Conservation (phyloP, 352 stramenopile genomes). For the Aphanomyces stellatus region DNA sequence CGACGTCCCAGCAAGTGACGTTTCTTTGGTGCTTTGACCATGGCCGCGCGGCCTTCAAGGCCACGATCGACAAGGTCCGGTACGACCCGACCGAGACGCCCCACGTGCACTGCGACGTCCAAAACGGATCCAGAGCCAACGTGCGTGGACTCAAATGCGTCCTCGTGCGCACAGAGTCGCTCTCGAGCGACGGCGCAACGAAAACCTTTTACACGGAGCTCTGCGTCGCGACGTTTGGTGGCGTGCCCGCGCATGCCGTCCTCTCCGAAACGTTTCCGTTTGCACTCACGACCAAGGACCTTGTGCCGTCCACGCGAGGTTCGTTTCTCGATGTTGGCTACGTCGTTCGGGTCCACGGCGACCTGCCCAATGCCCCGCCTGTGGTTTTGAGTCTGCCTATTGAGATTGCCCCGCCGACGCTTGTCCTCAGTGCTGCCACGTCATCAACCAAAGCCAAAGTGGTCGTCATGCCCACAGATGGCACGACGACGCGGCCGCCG, state of each 20-base stretch:
- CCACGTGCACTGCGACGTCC: conserved; percentile 27
- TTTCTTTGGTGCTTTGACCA: conserved; percentile 56
- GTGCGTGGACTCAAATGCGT: conserved; percentile 46
- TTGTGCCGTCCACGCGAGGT: conserved; percentile 43
- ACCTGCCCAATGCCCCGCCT: conserved; percentile 22
- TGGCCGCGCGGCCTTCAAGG: conserved; percentile 36
- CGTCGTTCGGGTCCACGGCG: conserved; percentile 44
- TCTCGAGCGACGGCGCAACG: conserved; percentile 22
- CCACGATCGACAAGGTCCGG: conserved; percentile 59
- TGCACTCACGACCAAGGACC: conserved; percentile 26
- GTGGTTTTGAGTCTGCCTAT: neutral
- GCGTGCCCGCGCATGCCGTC: conserved; percentile 27
- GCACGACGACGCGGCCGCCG: neutral
- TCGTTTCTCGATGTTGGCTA: conserved; percentile 47
- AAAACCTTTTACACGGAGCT: conserved; percentile 32
- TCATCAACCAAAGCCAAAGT: neutral
- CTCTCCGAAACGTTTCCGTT: conserved; percentile 41
- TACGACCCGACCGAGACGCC: conserved; percentile 49
- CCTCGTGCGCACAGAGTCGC: conserved; percentile 39
- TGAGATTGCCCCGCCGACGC: neutral
- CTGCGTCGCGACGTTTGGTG: conserved; percentile 36
- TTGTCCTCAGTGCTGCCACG: neutral
- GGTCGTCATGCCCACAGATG: neutral
- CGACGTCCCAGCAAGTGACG: conserved; percentile 37
- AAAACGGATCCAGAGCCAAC: conserved; percentile 43